Evolutionary conservation across 2,329 filamentous ascomycete genomes (phyloP).

Genomic region (Phyllosticta citriasiana): DNA sequence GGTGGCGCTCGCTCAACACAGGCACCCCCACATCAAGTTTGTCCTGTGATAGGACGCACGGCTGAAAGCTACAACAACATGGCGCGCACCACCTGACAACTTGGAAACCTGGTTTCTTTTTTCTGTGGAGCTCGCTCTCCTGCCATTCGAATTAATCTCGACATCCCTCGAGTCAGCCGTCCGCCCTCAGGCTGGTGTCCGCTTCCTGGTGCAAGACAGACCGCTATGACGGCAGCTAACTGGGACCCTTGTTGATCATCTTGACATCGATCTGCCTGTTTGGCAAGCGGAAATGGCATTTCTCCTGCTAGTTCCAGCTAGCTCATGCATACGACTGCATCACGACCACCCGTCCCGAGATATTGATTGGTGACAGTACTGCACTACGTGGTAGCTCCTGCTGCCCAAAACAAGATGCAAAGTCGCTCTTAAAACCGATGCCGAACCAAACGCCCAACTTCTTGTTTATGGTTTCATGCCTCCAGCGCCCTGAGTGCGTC

Average conservation of each 20-base stretch:
- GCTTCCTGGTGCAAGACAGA: not conserved
- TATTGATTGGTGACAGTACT: not conserved
- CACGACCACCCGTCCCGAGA: not conserved
- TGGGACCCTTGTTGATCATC: not conserved
- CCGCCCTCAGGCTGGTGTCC: not conserved
- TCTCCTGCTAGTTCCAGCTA: not conserved
- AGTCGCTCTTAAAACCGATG: not conserved
- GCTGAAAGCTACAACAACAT: not conserved
- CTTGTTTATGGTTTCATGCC: not conserved
- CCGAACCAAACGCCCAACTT: not conserved
- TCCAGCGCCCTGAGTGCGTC: not conserved
- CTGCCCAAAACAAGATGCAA: not conserved
- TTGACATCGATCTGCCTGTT: not conserved
- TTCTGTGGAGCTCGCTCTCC: not conserved
- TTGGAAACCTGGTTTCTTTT: not conserved
- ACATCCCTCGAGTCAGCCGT: not conserved
- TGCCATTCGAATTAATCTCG: not conserved
- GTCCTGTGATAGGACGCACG: not conserved
- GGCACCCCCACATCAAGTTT: not conserved
- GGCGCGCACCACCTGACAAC: not conserved
- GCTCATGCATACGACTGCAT: not conserved
- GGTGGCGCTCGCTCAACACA: not conserved
- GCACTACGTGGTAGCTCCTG: not conserved
- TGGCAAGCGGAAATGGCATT: not conserved
- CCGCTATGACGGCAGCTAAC: not conserved